Percentiles rank a stretch among this genome's conserved stretches.
Evolutionary conservation across 106 monocot species (phyloP).

Genomic region (Acorus calamus): DNA sequence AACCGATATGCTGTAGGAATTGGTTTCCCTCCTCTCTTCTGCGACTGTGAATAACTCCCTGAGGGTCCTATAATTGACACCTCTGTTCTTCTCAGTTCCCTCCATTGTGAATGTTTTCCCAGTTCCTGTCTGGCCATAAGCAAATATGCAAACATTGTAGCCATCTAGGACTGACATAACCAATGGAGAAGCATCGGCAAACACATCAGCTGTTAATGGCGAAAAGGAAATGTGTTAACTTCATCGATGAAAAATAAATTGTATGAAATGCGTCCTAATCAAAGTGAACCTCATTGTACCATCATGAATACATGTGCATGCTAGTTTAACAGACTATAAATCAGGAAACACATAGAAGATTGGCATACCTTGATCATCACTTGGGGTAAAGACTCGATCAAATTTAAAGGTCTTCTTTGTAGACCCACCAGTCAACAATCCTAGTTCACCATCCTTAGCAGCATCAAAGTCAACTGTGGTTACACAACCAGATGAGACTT

Average conservation of each 20-base stretch:
- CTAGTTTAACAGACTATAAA: neutral
- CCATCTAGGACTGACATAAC: conserved; percentile 78
- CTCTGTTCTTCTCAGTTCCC: conserved; percentile 57
- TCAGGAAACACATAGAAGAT: neutral
- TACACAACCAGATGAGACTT: conserved; percentile 31
- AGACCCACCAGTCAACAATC: conserved; percentile 32
- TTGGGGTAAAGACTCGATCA: conserved; percentile 68
- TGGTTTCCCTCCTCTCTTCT: conserved; percentile 48
- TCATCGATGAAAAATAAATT: too few species aligned
- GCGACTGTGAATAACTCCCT: conserved; percentile 70
- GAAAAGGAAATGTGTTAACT: neutral
- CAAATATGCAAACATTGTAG: conserved; percentile 89
- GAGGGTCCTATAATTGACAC: conserved; percentile 84
- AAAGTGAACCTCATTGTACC: too few species aligned
- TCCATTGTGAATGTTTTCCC: conserved; percentile 94
- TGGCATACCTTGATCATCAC: conserved; percentile 53
- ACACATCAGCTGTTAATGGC: conserved; percentile 51
- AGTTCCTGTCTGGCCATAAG: conserved; percentile 85
- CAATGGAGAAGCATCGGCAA: conserved; percentile 73
- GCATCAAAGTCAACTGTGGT: conserved; percentile 61
- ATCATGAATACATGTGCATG: too few species aligned
- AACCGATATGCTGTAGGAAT: conserved; percentile 57
- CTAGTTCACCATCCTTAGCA: conserved; percentile 70
- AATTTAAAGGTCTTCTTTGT: conserved; percentile 67
- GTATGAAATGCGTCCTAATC: too few species aligned